Percentiles rank a stretch among this genome's conserved stretches.
These are phyloP conservation scores for Kwoniella pini DNA, from an alignment of 768 basidiomycete species.

Conservation along the genomic window DNA sequence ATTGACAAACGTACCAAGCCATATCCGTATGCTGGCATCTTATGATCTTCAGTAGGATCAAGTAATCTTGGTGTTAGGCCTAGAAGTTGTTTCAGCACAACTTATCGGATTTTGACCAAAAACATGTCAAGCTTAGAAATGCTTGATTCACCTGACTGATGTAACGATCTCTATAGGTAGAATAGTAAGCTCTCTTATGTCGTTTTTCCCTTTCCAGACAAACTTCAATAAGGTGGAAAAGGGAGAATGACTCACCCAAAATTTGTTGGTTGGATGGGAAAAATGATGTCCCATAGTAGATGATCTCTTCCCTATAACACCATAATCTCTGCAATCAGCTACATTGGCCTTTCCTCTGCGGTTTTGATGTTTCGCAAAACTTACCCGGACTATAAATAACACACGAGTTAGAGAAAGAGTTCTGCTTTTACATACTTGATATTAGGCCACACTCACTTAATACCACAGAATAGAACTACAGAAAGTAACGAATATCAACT, in stretches of 20 bases:
- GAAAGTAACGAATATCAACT: not conserved
- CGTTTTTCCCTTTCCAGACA: not conserved
- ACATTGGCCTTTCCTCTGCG: slow-evolving; percentile 5
- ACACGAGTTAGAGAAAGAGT: not conserved
- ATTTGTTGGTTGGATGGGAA: slow-evolving; percentile 76
- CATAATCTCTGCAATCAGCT: too few relatives aligned
- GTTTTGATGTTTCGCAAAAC: not conserved
- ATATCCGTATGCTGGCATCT: slow-evolving; percentile 64
- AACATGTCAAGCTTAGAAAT: too few relatives aligned
- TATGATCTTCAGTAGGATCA: slow-evolving; percentile 63
- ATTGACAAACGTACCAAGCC: slow-evolving; percentile 63
- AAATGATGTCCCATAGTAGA: slow-evolving; percentile 75
- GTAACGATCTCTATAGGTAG: slow-evolving; percentile 59
- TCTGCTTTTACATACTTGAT: not conserved
- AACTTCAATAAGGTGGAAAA: not conserved
- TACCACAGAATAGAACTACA: slow-evolving; percentile 78
- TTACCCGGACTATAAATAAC: not conserved
- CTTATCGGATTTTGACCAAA: slow-evolving; percentile 15
- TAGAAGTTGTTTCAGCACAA: slow-evolving; percentile 38
- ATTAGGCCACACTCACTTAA: slow-evolving; percentile 63
- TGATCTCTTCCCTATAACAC: slow-evolving; percentile 61
- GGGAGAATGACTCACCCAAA: slow-evolving; percentile 63
- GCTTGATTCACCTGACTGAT: slow-evolving; percentile 71
- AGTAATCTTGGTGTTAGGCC: slow-evolving; percentile 64
- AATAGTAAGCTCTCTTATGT: not conserved